A percentile compares a stretch with the other conserved stretches of the same genome.
phyloP scores from a whole-genome alignment of 108 stramenopile species.

The Nitzschia putrida region DNA sequence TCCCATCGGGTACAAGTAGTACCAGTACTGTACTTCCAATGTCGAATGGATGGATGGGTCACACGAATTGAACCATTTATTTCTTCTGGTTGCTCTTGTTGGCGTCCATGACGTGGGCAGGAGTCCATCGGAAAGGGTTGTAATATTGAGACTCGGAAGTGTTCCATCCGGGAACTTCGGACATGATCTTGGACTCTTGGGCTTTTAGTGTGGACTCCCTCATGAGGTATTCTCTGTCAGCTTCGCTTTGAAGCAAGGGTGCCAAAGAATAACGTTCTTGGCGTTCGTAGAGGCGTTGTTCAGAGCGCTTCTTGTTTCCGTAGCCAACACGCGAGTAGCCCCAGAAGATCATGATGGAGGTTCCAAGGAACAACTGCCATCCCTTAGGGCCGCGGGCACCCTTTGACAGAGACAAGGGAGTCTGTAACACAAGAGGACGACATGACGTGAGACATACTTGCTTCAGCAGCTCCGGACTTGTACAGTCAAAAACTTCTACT shows the following conservation, averaged over 20 bases:
- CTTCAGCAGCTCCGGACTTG: no score
- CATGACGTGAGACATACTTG: background rate
- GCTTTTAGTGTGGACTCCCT: slow-evolving; percentile 59
- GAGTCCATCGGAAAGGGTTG: slow-evolving; percentile 43
- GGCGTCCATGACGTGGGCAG: slow-evolving; percentile 39
- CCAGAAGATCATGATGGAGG: slow-evolving; percentile 57
- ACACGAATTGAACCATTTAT: slow-evolving; percentile 7
- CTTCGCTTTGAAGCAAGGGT: slow-evolving; percentile 82
- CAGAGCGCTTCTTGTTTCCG: slow-evolving; percentile 60
- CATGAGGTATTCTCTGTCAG: slow-evolving; percentile 74
- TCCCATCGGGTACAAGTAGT: no score
- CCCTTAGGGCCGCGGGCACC: slow-evolving; percentile 79
- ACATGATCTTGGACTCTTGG: slow-evolving; percentile 80
- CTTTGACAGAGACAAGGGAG: slow-evolving; percentile 22
- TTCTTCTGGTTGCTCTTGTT: slow-evolving; percentile 49
- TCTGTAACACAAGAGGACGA: slow-evolving; percentile 12
- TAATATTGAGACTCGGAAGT: slow-evolving; percentile 52
- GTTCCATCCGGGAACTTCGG: slow-evolving; percentile 73
- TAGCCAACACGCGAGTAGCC: slow-evolving; percentile 76
- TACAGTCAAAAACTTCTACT: background rate
- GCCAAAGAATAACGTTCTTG: slow-evolving; percentile 72
- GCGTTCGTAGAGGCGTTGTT: slow-evolving; percentile 75
- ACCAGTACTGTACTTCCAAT: no score
- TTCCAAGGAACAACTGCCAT: slow-evolving; percentile 76
- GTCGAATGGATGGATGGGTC: no score